phyloP scores from a whole-genome alignment of 768 basidiomycete species.

The Roridomyces roridus region DNA sequence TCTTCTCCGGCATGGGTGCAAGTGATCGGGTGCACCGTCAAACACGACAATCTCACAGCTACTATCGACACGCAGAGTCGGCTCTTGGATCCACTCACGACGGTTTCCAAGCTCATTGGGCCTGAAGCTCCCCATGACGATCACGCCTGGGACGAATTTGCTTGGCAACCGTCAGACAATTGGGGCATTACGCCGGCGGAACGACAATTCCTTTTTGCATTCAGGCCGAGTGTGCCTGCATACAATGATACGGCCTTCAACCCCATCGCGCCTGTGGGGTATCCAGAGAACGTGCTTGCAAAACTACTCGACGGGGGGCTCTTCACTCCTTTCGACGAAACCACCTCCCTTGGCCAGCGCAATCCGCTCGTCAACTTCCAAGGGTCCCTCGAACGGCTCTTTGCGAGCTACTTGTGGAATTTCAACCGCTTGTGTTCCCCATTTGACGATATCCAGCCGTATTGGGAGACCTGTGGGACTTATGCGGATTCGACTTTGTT shows the following conservation, averaged over 20 bases:
- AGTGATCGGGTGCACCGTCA: slow-evolving; percentile 13
- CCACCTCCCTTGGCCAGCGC: not conserved
- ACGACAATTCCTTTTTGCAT: slow-evolving; percentile 14
- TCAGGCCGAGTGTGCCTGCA: slow-evolving; percentile 5
- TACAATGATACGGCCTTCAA: not conserved
- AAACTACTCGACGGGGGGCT: not conserved
- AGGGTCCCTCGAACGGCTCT: not conserved
- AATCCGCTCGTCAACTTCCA: slow-evolving; percentile 6
- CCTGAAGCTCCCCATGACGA: slow-evolving; percentile 13
- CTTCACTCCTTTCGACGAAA: not conserved
- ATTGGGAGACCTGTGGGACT: not conserved
- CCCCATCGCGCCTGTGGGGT: not conserved
- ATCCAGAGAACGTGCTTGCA: not conserved
- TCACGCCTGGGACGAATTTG: slow-evolving; percentile 15
- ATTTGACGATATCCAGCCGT: not conserved
- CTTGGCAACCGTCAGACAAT: not conserved
- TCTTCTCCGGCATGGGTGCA: slow-evolving; percentile 6
- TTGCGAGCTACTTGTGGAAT: slow-evolving; percentile 13
- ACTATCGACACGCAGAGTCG: slow-evolving; percentile 11
- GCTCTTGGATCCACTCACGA: slow-evolving; percentile 11
- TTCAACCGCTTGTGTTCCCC: slow-evolving; percentile 9
- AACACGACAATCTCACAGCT: slow-evolving; percentile 2
- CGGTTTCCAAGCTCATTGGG: not conserved
- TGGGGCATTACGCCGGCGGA: not conserved
- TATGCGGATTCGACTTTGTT: not conserved